Percentiles rank a stretch among this genome's conserved stretches.
Evolutionary conservation across 2,329 filamentous ascomycete genomes (phyloP).

Genomic region (Scortechinia acanthostroma): DNA sequence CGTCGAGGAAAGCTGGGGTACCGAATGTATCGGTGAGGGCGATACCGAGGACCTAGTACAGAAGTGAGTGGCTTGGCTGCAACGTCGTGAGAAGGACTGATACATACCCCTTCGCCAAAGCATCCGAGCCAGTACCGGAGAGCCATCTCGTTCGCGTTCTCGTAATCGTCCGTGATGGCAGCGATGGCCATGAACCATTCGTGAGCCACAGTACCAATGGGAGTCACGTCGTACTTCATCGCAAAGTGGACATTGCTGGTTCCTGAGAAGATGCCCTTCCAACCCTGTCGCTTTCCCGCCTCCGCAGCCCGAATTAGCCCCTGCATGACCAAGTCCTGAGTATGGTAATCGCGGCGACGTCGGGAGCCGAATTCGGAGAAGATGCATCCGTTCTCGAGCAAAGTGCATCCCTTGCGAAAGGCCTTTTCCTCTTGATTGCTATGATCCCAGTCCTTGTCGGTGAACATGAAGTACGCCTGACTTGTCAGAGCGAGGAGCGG

Average conservation of each 20-base stretch:
- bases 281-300: slow-evolving; percentile 57
- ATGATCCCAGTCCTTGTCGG: slow-evolving; percentile 87
- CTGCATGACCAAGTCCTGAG: slow-evolving; percentile 83
- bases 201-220: slow-evolving; percentile 84
- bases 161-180: slow-evolving; percentile 80
- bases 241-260: slow-evolving; percentile 97
- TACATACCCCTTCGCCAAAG: slow-evolving; percentile 64
- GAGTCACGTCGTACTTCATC: slow-evolving; percentile 79
- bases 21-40: slow-evolving; percentile 66
- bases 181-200: slow-evolving; percentile 99
- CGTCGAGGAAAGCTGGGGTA: slow-evolving; percentile 55
- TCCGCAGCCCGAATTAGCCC: slow-evolving; percentile 75
- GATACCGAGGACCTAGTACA: slow-evolving; percentile 36
- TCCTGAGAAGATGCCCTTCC: slow-evolving; percentile 70
- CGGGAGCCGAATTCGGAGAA: slow-evolving; percentile 93
- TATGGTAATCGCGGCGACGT: slow-evolving; percentile 85
- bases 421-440: slow-evolving; percentile 80
- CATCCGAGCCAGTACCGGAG: slow-evolving; percentile 84
- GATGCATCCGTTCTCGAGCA: slow-evolving; percentile 77
- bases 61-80: background rate
- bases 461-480: slow-evolving; percentile 95
- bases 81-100: slow-evolving; percentile 8
- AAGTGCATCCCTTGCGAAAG: slow-evolving; percentile 68
- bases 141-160: slow-evolving; percentile 74
- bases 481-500: slow-evolving; percentile 85